Evolutionary conservation across 805 yeast genomes (phyloP), one percentile per base, ranked within the genome.

Genomic region (Kurtzmaniella fragi): DNA sequence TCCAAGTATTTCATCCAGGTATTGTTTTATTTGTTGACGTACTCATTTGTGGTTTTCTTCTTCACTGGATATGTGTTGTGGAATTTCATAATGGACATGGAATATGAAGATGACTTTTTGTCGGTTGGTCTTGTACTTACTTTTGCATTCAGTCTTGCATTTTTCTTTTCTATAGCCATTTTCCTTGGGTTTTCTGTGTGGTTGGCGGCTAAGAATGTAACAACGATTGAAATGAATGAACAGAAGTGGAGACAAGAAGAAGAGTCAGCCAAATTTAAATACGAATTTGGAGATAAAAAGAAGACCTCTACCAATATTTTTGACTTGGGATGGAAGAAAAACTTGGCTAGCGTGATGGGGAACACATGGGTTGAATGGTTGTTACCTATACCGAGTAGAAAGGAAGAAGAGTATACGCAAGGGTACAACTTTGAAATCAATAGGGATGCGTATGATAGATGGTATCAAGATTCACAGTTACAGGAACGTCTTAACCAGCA

Each of bases 1-100:
- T 89, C 85, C 47, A 84, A 88, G 61, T 77, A 68, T 55, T 91
- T 90, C 53, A 57, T 87, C 20, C 95, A 88, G 56, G 84, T 84
- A 53, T 58, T 89, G 38, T 33, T 71, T 5, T 80, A 81, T 51
- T 64, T 77, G 2, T 61, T 78, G 2, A 20, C 73, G 0, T 80
- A 75, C 50, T 57, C 82, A 1, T 42, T 59, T 1, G 40, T 71
- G 9, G 68, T 78, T 6, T 60, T 75, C 11, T 17, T 53, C 0
- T 49, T 70, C 1, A 58, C 82, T 1, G 57, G 70, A 1, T 38
- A 41, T n/a, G 60, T 73, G 15, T 45, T 84, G 6, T 75, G 70
- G 50, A 42, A 43, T 13, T 80, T 83, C 60, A 70, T 82, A 42
- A 47, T 56, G 2, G 49, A 59, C 8, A 69, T 65, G 31, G 56